Percentiles rank a stretch among this genome's conserved stretches.
phyloP scores from a whole-genome alignment of 148 eudicot species.

The Persicaria maculosa region DNA sequence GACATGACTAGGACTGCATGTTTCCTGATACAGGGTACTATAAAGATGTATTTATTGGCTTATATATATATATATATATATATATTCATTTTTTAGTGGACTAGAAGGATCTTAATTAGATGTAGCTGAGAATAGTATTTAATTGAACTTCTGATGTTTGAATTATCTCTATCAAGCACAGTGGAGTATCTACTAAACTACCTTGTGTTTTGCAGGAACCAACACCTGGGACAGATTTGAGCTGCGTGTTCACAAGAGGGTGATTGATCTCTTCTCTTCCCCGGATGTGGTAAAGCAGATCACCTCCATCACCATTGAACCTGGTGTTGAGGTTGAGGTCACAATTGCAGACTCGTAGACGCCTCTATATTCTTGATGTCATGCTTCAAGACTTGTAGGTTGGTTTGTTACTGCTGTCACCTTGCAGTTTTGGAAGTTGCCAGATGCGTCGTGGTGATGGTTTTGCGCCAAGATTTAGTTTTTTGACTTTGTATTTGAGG shows the following conservation, averaged over 20 bases:
- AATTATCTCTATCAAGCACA: not conserved
- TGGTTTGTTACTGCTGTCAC: not conserved
- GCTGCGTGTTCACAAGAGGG: constrained; percentile 56
- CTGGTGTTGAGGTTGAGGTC: constrained; percentile 63
- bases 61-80: too few species aligned
- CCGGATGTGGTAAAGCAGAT: constrained; percentile 64
- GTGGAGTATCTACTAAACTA: not conserved
- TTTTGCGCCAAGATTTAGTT: not conserved
- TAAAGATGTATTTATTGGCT: too few species aligned
- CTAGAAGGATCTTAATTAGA: too few species aligned
- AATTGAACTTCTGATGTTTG: not conserved
- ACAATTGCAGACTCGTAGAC: constrained; percentile 49
- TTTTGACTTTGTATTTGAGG: not conserved
- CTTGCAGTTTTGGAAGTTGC: not conserved
- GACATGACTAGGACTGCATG: too few species aligned
- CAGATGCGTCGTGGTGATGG: not conserved
- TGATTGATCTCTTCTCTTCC: constrained; percentile 58
- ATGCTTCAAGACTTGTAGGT: not conserved
- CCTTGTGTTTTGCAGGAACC: constrained; percentile 30
- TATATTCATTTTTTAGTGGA: too few species aligned
- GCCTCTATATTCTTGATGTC: not conserved
- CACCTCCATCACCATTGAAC: constrained; percentile 60
- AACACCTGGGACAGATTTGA: constrained; percentile 60
- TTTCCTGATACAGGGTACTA: too few species aligned
- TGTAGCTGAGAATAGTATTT: not conserved